A percentile compares a stretch with the other conserved stretches of the same genome.
Conservation (phyloP, 73 alveolate species). For the Paramecium pentaurelia region DNA sequence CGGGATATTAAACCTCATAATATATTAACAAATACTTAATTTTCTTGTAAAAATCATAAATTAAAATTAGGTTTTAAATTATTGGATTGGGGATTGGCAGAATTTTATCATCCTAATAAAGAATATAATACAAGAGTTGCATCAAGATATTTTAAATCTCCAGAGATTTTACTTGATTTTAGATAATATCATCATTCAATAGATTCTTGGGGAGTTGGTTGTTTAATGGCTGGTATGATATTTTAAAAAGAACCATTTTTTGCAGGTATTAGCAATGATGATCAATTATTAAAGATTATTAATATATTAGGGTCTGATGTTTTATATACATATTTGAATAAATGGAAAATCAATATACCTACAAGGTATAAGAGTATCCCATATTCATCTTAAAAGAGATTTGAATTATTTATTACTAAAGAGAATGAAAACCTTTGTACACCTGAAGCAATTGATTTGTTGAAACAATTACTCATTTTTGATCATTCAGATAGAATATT, state of each 20-base stretch:
- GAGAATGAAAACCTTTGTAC: constrained; percentile 72
- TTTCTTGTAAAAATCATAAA: not conserved
- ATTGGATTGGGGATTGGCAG: constrained; percentile 71
- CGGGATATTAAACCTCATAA: constrained; percentile 64
- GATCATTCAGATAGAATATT: constrained; percentile 77
- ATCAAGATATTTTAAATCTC: constrained; percentile 79
- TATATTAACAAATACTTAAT: constrained; percentile 21
- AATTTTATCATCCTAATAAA: constrained; percentile 60
- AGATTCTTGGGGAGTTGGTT: constrained; percentile 86
- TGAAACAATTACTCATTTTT: constrained; percentile 71
- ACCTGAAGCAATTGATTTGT: constrained; percentile 81
- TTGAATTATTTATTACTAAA: constrained; percentile 69
- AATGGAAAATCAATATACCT: constrained; percentile 56
- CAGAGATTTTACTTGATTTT: constrained; percentile 74
- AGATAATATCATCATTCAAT: constrained; percentile 72
- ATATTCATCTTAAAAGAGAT: constrained; percentile 66
- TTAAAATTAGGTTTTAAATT: not conserved
- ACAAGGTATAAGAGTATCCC: constrained; percentile 6
- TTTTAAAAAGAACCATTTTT: constrained; percentile 83
- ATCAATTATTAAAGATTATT: constrained; percentile 66
- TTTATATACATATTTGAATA: constrained; percentile 50
- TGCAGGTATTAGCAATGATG: constrained; percentile 68
- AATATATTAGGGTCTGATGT: constrained; percentile 72
- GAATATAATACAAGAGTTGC: constrained; percentile 76
- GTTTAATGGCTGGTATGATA: constrained; percentile 83